phyloP scores from a whole-genome alignment of 352 stramenopile species.

The Globisporangium yorkense region DNA sequence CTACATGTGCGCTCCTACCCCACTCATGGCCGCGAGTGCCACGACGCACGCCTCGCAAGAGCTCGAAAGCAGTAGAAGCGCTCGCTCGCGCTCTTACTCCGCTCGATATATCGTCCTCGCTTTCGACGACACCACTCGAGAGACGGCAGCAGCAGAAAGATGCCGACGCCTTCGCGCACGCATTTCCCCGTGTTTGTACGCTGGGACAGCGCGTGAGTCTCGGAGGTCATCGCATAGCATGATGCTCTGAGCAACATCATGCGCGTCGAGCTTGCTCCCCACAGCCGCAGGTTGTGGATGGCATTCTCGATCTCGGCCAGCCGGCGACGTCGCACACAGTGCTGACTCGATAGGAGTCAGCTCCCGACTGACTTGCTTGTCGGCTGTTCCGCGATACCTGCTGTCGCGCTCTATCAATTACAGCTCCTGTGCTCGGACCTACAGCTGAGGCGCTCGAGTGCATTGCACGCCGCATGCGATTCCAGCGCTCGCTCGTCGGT shows the following conservation, averaged over 20 bases:
- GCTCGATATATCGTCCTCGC: no score
- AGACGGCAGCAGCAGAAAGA: neutral
- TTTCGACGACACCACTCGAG: neutral
- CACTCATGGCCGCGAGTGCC: no score
- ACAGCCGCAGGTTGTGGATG: neutral
- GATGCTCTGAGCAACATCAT: neutral
- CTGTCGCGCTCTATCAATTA: neutral
- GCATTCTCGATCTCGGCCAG: neutral
- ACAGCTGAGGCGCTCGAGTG: no score
- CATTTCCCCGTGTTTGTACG: no score
- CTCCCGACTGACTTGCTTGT: neutral
- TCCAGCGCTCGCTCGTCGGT: neutral
- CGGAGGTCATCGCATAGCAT: no score
- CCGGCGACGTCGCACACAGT: neutral
- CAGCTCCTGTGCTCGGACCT: no score
- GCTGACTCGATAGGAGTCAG: neutral
- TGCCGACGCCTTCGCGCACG: neutral
- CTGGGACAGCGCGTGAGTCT: no score
- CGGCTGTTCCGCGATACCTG: neutral
- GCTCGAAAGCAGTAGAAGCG: no score
- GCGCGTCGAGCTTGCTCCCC: neutral
- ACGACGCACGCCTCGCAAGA: no score
- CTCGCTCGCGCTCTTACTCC: no score
- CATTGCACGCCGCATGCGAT: no score
- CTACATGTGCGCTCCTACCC: neutral